Base-by-base conservation (phyloP, 352 stramenopile species). In the Globisporangium okanoganense region DNA sequence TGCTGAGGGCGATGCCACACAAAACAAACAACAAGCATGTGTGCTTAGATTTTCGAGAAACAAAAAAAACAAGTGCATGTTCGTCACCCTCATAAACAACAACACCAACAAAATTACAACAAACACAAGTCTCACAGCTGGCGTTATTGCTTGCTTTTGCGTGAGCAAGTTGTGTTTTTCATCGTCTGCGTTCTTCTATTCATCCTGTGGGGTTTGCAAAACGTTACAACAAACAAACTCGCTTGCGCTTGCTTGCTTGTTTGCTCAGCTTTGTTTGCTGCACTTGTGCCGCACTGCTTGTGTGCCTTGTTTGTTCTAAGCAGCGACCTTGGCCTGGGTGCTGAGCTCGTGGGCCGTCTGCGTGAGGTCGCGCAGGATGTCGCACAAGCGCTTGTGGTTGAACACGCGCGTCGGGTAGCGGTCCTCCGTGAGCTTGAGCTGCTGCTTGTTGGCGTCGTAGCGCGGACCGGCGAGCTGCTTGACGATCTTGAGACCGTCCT, bases 381-480 rank as follows among this genome's bases (percentile, higher is more conserved):
- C 84, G 64, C 84, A 93, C 59, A 93, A 75, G 14, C 84, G 79
- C 76, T 93, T 91, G 78, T 93, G 84, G 76, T 93, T 93, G 71
- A 78, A 76, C 62, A 93, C 82, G 56, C 84, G 84, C 61, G 71
- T 87, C 33, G 71, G 66, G 76, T 91, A 91, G 45, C 80, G 79
- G 71, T 93, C 84, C 64, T 93, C 84, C 36, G 79, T 73, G 58
- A 93, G 74, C 71, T 93, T 93, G 67, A 93, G 70, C 56, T 74
- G 64, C 57, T 88, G 76, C 73, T 90, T 90, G 78, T 88, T 87
- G 61, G 76, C 70, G 58, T 91, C 75, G 76, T 89, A 91, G 56
- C 84, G 84, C 31, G 84, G 81, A 3, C 84, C 82, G 1, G 76
- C 78, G 58, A 93, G 78, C 71, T 93, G 75, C 47, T 74, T 75